These are phyloP conservation scores for Colletotrichum sp. DNA, from an alignment of 2,329 filamentous ascomycete genomes.

Conservation along the genomic window DNA sequence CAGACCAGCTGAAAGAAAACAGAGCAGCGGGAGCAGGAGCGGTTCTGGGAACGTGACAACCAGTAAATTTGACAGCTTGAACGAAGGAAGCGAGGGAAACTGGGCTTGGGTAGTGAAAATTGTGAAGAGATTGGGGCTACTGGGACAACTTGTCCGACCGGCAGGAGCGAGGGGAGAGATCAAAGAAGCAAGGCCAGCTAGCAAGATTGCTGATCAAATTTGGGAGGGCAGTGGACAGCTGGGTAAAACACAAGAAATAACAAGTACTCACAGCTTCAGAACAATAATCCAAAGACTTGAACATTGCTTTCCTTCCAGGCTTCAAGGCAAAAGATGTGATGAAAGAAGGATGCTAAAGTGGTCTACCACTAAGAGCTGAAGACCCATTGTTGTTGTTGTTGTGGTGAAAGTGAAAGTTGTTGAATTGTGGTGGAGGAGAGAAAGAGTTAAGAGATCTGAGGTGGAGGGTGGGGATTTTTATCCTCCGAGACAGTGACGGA, in stretches of 20 bases:
- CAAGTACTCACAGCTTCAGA: neutral
- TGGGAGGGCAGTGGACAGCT: neutral
- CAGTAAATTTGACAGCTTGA: neutral
- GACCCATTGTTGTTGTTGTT: neutral
- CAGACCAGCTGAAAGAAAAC: fast-evolving
- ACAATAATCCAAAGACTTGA: neutral
- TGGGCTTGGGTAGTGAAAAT: neutral
- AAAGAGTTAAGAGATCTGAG: neutral
- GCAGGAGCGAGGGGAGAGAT: fast-evolving
- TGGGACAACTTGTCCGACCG: neutral
- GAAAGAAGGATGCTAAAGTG: neutral
- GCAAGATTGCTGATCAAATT: neutral
- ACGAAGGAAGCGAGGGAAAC: fast-evolving
- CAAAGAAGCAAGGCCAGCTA: fast-evolving
- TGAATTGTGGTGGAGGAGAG: neutral
- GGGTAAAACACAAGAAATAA: fast-evolving
- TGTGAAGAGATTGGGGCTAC: fast-evolving
- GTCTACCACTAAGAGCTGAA: fast-evolving
- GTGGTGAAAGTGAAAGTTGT: neutral
- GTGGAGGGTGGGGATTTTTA: neutral
- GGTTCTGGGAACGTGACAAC: neutral
- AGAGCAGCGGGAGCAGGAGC: neutral
- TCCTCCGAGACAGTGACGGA: neutral
- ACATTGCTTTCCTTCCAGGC: neutral
- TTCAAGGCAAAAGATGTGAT: neutral